Evolutionary conservation across 345 rosid species (phyloP).

Genomic region (Eucalyptus rudis): DNA sequence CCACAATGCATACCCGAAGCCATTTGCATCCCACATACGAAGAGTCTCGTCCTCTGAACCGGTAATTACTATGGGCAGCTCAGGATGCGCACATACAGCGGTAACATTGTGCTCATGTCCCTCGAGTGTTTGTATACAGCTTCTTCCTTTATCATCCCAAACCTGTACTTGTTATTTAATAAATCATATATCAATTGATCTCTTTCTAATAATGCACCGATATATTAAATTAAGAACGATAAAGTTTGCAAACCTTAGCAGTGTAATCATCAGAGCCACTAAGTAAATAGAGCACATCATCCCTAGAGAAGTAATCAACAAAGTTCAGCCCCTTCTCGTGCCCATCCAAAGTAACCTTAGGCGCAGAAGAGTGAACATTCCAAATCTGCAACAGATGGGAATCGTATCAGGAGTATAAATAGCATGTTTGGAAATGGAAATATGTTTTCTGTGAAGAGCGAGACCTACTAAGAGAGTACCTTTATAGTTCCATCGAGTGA

Average conservation of each 20-base stretch:
- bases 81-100: slow-evolving; percentile 5
- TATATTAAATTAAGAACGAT: not conserved
- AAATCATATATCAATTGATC: not conserved
- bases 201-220: not conserved
- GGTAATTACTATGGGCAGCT: slow-evolving; percentile 9
- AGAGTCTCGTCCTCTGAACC: slow-evolving; percentile 13
- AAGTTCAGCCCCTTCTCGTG: slow-evolving; percentile 19
- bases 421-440: not conserved
- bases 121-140: slow-evolving; percentile 9
- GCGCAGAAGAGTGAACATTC: slow-evolving; percentile 13
- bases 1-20: not conserved
- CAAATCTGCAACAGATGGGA: slow-evolving; percentile 8
- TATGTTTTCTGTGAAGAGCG: not conserved
- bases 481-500: slow-evolving; percentile 23
- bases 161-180: not conserved
- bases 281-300: slow-evolving; percentile 1
- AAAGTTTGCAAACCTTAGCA: not conserved
- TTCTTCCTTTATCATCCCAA: slow-evolving; percentile 14
- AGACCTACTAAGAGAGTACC: not conserved
- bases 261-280: slow-evolving; percentile 29
- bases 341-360: not conserved
- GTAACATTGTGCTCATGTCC: slow-evolving; percentile 14
- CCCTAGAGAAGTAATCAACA: not conserved
- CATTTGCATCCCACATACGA: slow-evolving; percentile 4
- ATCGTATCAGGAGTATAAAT: not conserved